Percentiles rank a stretch among this genome's conserved stretches.
Evolutionary conservation across 148 eudicot species (phyloP).

Genomic region (Polygonum aviculare): DNA sequence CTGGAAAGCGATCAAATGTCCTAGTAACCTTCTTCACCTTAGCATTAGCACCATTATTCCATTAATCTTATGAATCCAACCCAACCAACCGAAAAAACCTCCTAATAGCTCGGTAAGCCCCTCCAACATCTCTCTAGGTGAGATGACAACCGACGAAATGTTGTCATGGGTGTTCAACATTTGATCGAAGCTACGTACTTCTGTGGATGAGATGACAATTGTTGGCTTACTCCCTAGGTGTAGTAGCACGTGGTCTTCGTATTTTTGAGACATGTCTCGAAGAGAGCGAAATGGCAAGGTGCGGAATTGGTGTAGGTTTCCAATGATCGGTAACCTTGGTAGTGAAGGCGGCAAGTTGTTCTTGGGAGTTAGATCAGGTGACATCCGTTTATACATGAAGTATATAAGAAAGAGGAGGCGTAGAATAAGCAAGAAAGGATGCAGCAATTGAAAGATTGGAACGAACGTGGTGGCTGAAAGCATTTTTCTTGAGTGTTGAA

Average conservation of each 20-base stretch:
- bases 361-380: background rate
- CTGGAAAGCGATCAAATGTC: constrained; percentile 4
- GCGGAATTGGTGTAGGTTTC: constrained; percentile 16
- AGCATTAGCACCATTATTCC: constrained; percentile 7
- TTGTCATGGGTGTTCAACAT: constrained; percentile 17
- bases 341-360: constrained; percentile 19
- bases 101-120: background rate
- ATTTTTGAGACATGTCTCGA: background rate
- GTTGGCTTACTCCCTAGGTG: constrained; percentile 15
- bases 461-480: background rate
- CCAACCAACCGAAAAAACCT: constrained; percentile 1
- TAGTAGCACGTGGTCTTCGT: constrained; percentile 10
- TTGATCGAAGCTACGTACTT: constrained; percentile 9
- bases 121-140: background rate
- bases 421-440: background rate
- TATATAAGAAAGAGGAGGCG: background rate
- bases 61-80: constrained; percentile 15
- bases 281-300: background rate
- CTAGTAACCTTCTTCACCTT: background rate
- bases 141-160: background rate
- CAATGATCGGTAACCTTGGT: constrained; percentile 12
- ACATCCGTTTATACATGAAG: background rate
- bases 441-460: background rate
- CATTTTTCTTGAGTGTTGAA: background rate
- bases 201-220: constrained; percentile 17